These are phyloP conservation scores for Trifolium dubium DNA, from an alignment of 306 rosid genomes.

Conservation along the genomic window DNA sequence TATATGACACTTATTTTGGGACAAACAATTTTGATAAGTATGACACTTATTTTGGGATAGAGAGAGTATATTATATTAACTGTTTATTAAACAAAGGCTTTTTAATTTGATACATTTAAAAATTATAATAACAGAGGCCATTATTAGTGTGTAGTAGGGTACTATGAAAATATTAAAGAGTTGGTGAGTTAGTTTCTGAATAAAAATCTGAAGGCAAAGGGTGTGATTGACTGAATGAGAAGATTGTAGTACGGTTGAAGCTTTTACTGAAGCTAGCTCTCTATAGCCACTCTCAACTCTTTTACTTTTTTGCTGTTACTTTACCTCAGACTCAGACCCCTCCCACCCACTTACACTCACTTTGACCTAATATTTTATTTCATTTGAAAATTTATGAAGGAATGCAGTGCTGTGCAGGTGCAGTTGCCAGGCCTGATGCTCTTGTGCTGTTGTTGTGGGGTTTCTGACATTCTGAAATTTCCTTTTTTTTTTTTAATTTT, in stretches of 20 bases:
- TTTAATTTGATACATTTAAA: too few species aligned
- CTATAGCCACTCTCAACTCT: conserved; percentile 50
- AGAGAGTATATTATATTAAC: too few species aligned
- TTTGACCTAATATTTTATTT: conserved; percentile 55
- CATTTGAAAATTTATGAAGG: conserved; percentile 25
- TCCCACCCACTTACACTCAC: conserved; percentile 49
- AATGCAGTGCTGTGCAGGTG: conserved; percentile 26
- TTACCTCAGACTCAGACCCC: conserved; percentile 44
- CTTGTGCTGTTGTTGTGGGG: conserved; percentile 9
- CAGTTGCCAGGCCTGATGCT: conserved; percentile 20
- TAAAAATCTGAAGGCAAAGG: neutral
- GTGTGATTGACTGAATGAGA: conserved; percentile 13
- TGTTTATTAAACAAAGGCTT: too few species aligned
- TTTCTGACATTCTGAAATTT: conserved; percentile 1
- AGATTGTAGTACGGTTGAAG: conserved; percentile 61
- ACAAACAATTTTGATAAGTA: too few species aligned
- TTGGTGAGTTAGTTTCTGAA: neutral
- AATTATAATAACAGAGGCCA: too few species aligned
- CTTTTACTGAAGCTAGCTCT: conserved; percentile 58
- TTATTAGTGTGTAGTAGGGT: neutral
- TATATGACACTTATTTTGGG: too few species aligned
- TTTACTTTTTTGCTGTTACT: conserved; percentile 71
- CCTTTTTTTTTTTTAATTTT: neutral
- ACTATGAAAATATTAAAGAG: neutral
- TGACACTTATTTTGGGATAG: too few species aligned